Percentiles rank a stretch among this genome's conserved stretches.
Conservation (phyloP, 2,329 filamentous ascomycete species). For the Boeremia lycopersici region DNA sequence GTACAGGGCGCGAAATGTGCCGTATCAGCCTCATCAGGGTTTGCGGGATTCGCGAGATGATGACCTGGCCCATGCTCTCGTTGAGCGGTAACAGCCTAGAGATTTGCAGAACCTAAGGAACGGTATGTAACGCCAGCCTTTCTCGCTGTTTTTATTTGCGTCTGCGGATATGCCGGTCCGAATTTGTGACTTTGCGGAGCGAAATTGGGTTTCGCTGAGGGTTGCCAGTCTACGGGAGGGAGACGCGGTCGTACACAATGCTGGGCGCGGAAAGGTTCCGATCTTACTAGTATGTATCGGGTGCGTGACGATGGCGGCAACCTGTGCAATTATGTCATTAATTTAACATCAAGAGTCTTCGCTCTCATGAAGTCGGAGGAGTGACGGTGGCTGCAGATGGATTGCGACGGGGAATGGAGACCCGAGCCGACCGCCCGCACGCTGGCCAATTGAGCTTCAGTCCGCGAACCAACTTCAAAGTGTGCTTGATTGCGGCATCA, state of each 20-base stretch:
- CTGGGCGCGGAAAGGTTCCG: background rate
- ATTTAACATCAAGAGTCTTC: background rate
- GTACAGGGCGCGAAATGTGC: constrained; percentile 23
- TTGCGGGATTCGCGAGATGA: constrained; percentile 4
- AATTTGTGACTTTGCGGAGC: background rate
- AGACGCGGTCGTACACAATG: constrained; percentile 4
- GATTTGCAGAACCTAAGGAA: background rate
- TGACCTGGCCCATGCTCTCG: constrained; percentile 6
- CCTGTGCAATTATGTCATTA: background rate
- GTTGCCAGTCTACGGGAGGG: background rate
- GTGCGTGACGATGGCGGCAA: background rate
- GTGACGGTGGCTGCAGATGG: constrained; percentile 2
- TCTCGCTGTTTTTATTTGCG: background rate
- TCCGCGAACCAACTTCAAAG: constrained; percentile 12
- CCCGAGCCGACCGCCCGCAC: constrained; percentile 3
- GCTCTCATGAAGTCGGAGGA: background rate
- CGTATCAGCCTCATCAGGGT: constrained; percentile 22
- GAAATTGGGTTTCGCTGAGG: background rate
- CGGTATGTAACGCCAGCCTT: background rate
- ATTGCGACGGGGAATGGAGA: constrained; percentile 10
- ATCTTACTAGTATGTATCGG: background rate
- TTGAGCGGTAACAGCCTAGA: background rate
- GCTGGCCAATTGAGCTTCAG: constrained; percentile 19
- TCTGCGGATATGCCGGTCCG: background rate
- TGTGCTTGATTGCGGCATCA: constrained; percentile 21